A percentile compares a stretch with the other conserved stretches of the same genome.
Conservation (phyloP, 176 grass and related monocot species). For the Aegilops bicornis region DNA sequence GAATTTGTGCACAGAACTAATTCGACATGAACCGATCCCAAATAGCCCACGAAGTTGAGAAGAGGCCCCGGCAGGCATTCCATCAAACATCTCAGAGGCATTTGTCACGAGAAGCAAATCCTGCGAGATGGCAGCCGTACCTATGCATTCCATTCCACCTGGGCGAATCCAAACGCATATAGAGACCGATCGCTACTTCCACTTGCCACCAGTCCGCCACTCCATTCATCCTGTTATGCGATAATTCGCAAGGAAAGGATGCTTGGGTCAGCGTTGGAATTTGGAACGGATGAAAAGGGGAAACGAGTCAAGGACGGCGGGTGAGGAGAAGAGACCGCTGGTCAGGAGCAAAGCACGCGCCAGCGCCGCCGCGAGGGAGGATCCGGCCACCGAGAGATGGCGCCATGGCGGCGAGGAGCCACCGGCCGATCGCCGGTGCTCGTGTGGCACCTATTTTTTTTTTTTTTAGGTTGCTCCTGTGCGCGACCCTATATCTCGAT, state of each 20-base stretch:
- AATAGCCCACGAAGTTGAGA: background rate
- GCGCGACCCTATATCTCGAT: too few species aligned
- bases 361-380: background rate
- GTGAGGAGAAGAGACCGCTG: background rate
- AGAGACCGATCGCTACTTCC: background rate
- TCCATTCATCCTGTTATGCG: background rate
- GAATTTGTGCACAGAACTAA: background rate
- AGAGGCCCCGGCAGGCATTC: conserved; percentile 2
- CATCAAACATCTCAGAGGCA: conserved; percentile 11
- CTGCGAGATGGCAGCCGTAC: background rate
- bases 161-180: background rate
- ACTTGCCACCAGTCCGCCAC: background rate
- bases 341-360: background rate
- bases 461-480: too few species aligned
- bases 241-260: too few species aligned
- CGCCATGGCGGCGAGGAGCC: background rate
- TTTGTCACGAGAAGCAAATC: fast-evolving
- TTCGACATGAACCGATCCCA: background rate
- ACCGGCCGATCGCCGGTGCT: background rate
- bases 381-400: background rate
- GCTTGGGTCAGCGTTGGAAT: background rate
- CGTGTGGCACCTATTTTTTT: background rate
- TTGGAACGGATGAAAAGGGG: too few species aligned
- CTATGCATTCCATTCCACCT: background rate
- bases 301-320: too few species aligned